Evolutionary conservation across 495 filamentous ascomycete species (phyloP).

Genomic region (Penicillium odoratum): DNA sequence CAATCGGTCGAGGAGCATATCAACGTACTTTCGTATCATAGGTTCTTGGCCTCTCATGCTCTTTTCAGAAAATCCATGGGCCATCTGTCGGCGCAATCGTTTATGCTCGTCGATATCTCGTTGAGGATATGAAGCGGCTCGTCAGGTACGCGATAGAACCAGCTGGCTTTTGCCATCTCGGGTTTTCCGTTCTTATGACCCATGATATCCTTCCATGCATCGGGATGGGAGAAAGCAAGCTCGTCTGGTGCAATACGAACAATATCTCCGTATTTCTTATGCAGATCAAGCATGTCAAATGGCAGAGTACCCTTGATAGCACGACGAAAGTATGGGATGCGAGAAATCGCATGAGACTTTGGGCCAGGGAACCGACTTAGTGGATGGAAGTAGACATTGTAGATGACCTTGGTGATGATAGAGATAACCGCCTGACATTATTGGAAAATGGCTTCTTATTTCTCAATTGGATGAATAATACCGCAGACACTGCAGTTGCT

Average conservation of each 20-base stretch:
- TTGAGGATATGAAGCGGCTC: constrained; percentile 21
- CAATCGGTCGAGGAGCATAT: constrained; percentile 47
- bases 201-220: constrained; percentile 59
- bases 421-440: neutral
- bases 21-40: constrained; percentile 38
- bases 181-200: constrained; percentile 34
- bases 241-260: constrained; percentile 57
- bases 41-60: constrained; percentile 44
- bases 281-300: constrained; percentile 43
- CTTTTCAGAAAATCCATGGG: constrained; percentile 55
- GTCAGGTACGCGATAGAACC: constrained; percentile 21
- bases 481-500: neutral
- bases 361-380: constrained; percentile 5
- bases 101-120: constrained; percentile 40
- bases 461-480: neutral
- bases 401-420: neutral
- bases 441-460: neutral
- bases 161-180: constrained; percentile 18
- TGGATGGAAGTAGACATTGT: constrained; percentile 10
- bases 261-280: constrained; percentile 50
- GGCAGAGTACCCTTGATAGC: constrained; percentile 21
- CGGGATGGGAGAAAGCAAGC: constrained; percentile 47
- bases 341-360: neutral
- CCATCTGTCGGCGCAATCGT: constrained; percentile 44
- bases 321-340: constrained; percentile 4